Conservation (phyloP, 176 grass and related monocot genomes). For the Secale cereale region DNA sequence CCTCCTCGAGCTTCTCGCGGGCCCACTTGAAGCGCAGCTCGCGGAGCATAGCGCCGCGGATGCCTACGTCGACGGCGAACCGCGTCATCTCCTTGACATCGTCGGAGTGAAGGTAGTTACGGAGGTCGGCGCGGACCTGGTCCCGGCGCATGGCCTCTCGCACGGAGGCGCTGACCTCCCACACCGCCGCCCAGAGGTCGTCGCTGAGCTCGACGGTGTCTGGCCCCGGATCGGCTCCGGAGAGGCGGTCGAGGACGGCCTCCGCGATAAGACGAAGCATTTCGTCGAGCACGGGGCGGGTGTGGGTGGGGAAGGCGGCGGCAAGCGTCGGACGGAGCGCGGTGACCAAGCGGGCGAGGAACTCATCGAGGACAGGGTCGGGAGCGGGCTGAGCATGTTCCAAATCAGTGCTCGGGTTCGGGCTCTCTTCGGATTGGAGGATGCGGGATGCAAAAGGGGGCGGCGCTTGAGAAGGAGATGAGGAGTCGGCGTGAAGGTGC, state of each 20-base stretch:
- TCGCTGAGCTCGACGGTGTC: constrained; percentile 52
- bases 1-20: constrained; percentile 82
- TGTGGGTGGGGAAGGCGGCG: constrained; percentile 51
- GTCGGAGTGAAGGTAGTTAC: constrained; percentile 67
- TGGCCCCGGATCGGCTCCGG: not conserved
- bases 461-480: constrained; percentile 21
- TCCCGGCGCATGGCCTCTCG: constrained; percentile 50
- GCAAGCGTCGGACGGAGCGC: constrained; percentile 45
- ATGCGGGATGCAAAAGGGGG: constrained; percentile 47
- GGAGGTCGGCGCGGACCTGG: constrained; percentile 55
- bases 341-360: constrained; percentile 53
- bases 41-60: constrained; percentile 73
- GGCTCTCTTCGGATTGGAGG: constrained; percentile 44
- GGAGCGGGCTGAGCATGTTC: not conserved
- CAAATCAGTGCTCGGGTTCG: not conserved
- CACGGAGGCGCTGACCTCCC: constrained; percentile 62
- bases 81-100: constrained; percentile 94
- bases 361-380: constrained; percentile 47
- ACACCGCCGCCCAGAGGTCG: constrained; percentile 50
- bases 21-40: constrained; percentile 99
- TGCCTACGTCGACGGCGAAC: constrained; percentile 76
- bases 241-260: constrained; percentile 52
- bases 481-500: constrained; percentile 19
- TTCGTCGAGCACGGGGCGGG: constrained; percentile 55
- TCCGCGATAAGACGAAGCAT: constrained; percentile 84